Base-by-base conservation (phyloP, 352 stramenopile genomes). In the Thalassiosira gravida region DNA sequence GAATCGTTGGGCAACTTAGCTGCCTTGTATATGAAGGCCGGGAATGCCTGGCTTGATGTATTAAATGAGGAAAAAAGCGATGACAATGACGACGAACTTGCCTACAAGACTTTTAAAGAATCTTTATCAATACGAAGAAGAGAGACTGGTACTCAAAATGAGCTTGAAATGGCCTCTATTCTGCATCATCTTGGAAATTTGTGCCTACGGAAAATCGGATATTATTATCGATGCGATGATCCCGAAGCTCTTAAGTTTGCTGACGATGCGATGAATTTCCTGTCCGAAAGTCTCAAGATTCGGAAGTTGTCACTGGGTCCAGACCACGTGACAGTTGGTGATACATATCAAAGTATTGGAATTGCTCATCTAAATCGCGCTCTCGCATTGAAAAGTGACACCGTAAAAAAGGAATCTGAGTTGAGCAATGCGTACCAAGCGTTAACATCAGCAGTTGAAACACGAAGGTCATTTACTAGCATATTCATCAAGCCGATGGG, bases 261-360 rank as follows among this genome's bases (percentile, higher is more conserved):
- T 9, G 66, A 80, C 18, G 79, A 90, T 30, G 76, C 75, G 5
- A 72, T 88, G 20, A 83, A 80, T 37, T 85, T 68, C 30, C 63
- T 88, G 18, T 70, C 59, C 6, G 83, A 90, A 57, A 73, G 68
- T n/a, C 58, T 90, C 13, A 83, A 86, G 24, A 84, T 86, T 52
- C 67, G 67, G 6, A 83, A 80, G 47, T 39, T 68, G 7, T 68
- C 85, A 24, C 61, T 87, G 25, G 58, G 52, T 50, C 59, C 82
- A 55, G 59, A 77, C 62, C 62, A 86, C 18, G n/a, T 71, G n/a
- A 55, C 72, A 25, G 52, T 76, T 37, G 61, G 27, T 37, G 55
- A 88, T n/a, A 74, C 72, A 30, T 67, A 76, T 44, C 76, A 81
- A 56, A 67, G 57, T 39, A 53, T 85, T 42, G 81, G 81, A 30